Base-by-base conservation (phyloP, 805 yeast species). In the Yarrowia sp. region DNA sequence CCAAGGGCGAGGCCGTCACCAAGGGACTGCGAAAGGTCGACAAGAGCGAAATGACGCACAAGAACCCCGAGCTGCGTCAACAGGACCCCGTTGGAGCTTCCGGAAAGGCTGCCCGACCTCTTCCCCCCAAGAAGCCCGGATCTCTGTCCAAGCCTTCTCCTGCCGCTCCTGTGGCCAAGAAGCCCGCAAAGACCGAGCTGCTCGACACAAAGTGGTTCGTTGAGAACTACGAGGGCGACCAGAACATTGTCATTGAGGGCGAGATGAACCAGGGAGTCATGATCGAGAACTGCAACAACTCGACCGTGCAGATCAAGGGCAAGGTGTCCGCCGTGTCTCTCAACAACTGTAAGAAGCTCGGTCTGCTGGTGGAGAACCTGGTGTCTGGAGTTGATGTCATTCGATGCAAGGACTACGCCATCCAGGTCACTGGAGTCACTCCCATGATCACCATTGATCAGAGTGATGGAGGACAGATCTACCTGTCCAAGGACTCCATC, bases 1-100 rank as follows among this genome's bases (percentile, higher is more conserved):
- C 87, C 78, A 83, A 87, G 78, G 99, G 99, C 67, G 89, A 86
- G 69, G 79, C 77, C 51, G 88, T 95, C 71, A 92, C 98, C 1
- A 80, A 92, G 39, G 90, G 92, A 13, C 84, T 95, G 69, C 91
- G 88, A 74, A 93, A 93, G 75, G 98, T 93, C 43, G 98, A 92
- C 70, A 90, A 86, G 78, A 87, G 96, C 8, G 90, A 92, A 77
- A 90, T 90, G 92, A 91, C 97, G 22, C 97, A 91, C 77, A 92
- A 91, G 77, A 90, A 92, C 75, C 96, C 97, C 1, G 86, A 80
- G 53, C 80, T 92, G 70, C 88, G 97, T 71, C 82, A 79, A 10
- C 55, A 84, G 4, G 81, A 86, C 2, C 75, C 82, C 2, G 81
- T 83, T 22, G 81, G 83, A 2, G 74, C 79, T 1, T 57, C 57